Evolutionary conservation across 2,329 filamentous ascomycete genomes (phyloP).

Genomic region (Tolypocladium guangdongense): DNA sequence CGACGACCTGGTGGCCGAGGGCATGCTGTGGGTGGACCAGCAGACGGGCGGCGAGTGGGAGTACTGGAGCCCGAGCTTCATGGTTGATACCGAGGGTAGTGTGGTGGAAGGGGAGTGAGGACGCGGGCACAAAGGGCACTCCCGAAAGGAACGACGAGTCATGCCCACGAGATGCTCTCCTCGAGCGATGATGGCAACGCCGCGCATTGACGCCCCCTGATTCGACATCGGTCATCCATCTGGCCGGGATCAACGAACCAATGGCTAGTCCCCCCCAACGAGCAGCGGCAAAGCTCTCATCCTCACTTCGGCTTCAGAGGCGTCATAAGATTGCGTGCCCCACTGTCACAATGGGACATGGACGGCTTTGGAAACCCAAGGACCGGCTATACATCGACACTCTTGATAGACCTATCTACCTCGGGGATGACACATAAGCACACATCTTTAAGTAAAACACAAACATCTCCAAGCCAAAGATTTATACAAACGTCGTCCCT

Average conservation of each 20-base stretch:
- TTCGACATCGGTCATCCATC: background rate
- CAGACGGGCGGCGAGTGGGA: slow-evolving; percentile 71
- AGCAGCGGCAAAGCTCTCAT: too few species aligned
- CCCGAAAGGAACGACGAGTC: background rate
- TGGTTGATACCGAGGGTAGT: slow-evolving; percentile 33
- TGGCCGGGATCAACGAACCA: background rate
- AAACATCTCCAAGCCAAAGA: slow-evolving; percentile 1
- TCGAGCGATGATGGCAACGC: background rate
- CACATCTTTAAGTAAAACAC: background rate
- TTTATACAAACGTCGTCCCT: slow-evolving; percentile 3
- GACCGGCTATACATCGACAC: background rate
- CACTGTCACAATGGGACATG: background rate
- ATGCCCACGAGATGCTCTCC: background rate
- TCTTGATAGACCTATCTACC: background rate
- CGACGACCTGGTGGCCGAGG: slow-evolving; percentile 79
- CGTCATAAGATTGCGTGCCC: too few species aligned
- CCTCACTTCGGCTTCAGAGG: too few species aligned
- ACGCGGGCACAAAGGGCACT: background rate
- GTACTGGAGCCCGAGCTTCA: slow-evolving; percentile 83
- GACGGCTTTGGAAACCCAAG: background rate
- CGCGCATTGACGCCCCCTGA: background rate
- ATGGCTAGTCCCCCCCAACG: background rate
- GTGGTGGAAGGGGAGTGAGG: slow-evolving; percentile 5
- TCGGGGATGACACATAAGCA: background rate
- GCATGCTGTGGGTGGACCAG: slow-evolving; percentile 87